Evolutionary conservation across 2,329 filamentous ascomycete genomes (phyloP), one percentile per base, ranked within the genome.

Genomic region (Aschersonia sp.): DNA sequence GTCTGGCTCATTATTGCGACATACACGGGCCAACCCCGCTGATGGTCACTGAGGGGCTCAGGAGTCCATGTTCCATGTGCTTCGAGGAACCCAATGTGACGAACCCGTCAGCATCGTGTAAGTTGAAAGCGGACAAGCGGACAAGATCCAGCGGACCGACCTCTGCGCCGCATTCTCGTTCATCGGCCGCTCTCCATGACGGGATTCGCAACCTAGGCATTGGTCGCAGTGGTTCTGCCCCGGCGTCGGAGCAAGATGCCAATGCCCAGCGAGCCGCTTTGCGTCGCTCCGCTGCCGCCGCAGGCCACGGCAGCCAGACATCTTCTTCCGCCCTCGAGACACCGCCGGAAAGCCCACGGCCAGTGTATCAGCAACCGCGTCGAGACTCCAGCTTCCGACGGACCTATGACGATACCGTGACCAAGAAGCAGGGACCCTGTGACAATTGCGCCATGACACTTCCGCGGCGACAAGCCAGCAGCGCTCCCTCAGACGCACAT

Each of bases 1-100:
- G 78, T 61, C 71, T 84, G 56, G 80, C 80, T 57, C 80, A 84
- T 61, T 84, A 83, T 60, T 84, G 80, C 70, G 80, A 84, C 61
- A 71, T 77, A 52, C 80, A 84, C 65, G 80, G 80, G 52, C 80
- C 80, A 45, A 84, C 80, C 44, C 80, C 80, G 45, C 63, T 84
- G 50, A 82, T 84, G 75, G 80, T 83, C 57, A 84, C 80, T 38
- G 79, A 84, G 60, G 79, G 78, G 45, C 64, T 82, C 10, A 76
- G 78, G 2, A 74, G 78, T 9, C 70, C 75, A 45, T 84, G 80
- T 58, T 67, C 68, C 49, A 68, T 71, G 55, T 84, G 80, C 59
- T 75, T 71, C 57, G 75, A 81, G 35, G 61, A 64, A 42, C 32
- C 47, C 30, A 45, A 51, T 47, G 44, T 50, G 20, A 28, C 47